Evolutionary conservation across 2,329 filamentous ascomycete genomes (phyloP).

Genomic region (Mariannaea sp.): DNA sequence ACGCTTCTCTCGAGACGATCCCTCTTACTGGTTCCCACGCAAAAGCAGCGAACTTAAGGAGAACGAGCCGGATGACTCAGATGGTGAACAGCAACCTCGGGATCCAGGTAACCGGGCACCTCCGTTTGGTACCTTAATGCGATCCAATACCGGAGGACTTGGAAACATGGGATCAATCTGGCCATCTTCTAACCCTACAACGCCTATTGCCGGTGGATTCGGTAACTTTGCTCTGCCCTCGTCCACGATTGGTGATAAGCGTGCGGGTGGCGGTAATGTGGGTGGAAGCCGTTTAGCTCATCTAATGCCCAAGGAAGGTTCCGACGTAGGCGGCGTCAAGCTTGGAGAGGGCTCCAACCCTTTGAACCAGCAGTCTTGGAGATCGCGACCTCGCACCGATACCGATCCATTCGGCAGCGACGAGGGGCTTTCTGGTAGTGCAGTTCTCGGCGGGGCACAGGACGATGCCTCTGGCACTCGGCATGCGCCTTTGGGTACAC

Average conservation of each 20-base stretch:
- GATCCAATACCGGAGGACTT: constrained; percentile 59
- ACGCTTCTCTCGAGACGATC: constrained; percentile 67
- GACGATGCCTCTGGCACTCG: constrained; percentile 58
- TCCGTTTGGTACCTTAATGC: constrained; percentile 54
- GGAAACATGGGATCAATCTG: constrained; percentile 51
- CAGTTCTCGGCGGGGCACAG: constrained; percentile 74
- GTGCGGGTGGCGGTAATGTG: constrained; percentile 69
- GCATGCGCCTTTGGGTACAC: constrained; percentile 56
- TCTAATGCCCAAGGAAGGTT: constrained; percentile 76
- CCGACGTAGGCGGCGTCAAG: constrained; percentile 64
- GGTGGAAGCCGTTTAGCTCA: constrained; percentile 87
- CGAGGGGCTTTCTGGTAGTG: constrained; percentile 67
- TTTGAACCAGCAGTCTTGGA: constrained; percentile 56
- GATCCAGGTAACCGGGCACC: constrained; percentile 41
- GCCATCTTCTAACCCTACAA: constrained; percentile 57
- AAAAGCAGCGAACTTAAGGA: constrained; percentile 61
- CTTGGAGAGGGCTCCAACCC: constrained; percentile 53
- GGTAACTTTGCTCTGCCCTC: constrained; percentile 80
- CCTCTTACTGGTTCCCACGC: constrained; percentile 61
- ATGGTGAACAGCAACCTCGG: constrained; percentile 42
- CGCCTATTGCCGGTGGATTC: constrained; percentile 78
- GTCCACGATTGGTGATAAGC: constrained; percentile 70
- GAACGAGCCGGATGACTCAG: constrained; percentile 58
- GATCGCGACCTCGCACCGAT: constrained; percentile 67
- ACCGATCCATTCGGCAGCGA: constrained; percentile 79